Evolutionary conservation across 106 monocot species (phyloP).

Genomic region (Gastrodia elata): DNA sequence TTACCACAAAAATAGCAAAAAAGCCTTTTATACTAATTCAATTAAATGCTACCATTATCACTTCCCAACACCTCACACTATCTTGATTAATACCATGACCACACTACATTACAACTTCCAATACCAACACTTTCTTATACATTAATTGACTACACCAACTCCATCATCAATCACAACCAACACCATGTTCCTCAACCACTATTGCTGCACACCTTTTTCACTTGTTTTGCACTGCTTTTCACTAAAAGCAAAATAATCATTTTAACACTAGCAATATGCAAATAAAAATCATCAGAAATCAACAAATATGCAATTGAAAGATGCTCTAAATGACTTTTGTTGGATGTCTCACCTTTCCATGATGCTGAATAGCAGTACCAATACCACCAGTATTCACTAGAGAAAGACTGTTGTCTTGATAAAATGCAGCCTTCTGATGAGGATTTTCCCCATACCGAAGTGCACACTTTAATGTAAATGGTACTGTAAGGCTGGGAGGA

Average conservation of each 20-base stretch:
- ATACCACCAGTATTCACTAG: constrained; percentile 87
- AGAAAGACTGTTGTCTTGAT: constrained; percentile 78
- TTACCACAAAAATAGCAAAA: too few relatives aligned
- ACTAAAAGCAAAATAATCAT: not conserved
- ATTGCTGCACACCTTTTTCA: not conserved
- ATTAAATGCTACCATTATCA: not conserved
- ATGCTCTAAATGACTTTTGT: not conserved
- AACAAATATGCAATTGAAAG: not conserved
- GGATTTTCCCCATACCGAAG: constrained; percentile 98
- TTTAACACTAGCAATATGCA: not conserved
- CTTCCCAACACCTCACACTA: not conserved
- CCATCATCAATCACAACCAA: not conserved
- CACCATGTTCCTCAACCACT: not conserved
- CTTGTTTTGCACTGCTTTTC: not conserved
- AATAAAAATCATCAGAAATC: not conserved
- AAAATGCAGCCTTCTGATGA: constrained; percentile 93
- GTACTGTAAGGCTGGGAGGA: constrained; percentile 71
- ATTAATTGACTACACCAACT: not conserved
- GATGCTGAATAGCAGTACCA: constrained; percentile 86
- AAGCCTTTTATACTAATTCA: too few relatives aligned
- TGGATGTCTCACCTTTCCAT: constrained; percentile 65
- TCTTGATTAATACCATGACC: not conserved
- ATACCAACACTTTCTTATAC: not conserved
- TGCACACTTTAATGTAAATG: constrained; percentile 48
- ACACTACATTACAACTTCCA: not conserved